Conservation (phyloP, 441 rosid species). For the Gossypium schwendimanii region DNA sequence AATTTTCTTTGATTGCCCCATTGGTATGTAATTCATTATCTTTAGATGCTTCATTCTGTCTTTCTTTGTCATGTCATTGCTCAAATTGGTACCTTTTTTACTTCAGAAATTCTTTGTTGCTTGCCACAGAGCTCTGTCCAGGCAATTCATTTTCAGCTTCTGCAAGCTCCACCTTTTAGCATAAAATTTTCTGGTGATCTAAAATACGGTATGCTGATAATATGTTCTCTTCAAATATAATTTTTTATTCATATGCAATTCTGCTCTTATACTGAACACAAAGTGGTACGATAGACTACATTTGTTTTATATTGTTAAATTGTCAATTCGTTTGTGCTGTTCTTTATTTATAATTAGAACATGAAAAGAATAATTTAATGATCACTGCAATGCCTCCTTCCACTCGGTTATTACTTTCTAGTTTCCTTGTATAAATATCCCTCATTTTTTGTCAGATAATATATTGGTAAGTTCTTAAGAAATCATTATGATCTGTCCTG, state of each 20-base stretch:
- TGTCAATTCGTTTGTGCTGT: neutral
- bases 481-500: neutral
- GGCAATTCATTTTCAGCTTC: constrained; percentile 77
- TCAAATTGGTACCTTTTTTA: neutral
- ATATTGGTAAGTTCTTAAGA: constrained; percentile 4
- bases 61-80: constrained; percentile 10
- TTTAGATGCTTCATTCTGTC: neutral
- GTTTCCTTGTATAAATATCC: neutral
- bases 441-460: neutral
- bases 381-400: constrained; percentile 1
- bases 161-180: constrained; percentile 66
- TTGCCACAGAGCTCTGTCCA: constrained; percentile 60
- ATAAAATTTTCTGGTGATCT: constrained; percentile 79
- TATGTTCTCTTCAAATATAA: constrained; percentile 1
- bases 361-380: neutral
- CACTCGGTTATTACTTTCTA: constrained; percentile 1
- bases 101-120: constrained; percentile 6
- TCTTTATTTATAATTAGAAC: neutral
- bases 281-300: constrained; percentile 1
- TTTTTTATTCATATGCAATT: neutral
- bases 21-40: constrained; percentile 46
- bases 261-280: constrained; percentile 10
- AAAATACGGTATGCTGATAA: constrained; percentile 55
- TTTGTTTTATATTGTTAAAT: neutral
- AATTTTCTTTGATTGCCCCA: constrained; percentile 74